Evolutionary conservation across 805 yeast genomes (phyloP).

Genomic region (Yamadazyma endophytica): DNA sequence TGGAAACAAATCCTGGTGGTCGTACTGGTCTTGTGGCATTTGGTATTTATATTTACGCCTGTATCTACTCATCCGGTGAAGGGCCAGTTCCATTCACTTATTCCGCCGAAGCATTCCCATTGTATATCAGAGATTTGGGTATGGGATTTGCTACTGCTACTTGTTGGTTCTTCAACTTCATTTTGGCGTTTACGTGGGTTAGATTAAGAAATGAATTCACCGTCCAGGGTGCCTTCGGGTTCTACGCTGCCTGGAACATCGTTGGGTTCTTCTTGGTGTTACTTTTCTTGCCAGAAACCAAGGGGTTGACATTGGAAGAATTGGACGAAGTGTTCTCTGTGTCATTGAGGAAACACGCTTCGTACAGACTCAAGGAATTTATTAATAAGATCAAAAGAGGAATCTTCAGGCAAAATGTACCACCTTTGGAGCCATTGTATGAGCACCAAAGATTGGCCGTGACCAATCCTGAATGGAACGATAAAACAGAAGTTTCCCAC

Average conservation of each 20-base stretch:
- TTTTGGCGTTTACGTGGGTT: constrained; percentile 78
- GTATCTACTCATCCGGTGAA: constrained; percentile 77
- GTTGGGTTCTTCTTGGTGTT: constrained; percentile 66
- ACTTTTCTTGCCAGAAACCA: constrained; percentile 69
- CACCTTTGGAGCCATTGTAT: constrained; percentile 53
- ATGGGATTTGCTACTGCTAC: constrained; percentile 77
- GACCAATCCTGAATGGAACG: constrained; percentile 59
- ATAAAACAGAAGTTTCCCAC: constrained; percentile 52
- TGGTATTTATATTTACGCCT: constrained; percentile 71
- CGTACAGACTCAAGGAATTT: constrained; percentile 28
- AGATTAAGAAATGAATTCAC: constrained; percentile 60
- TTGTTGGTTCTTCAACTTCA: constrained; percentile 69
- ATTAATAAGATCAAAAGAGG: constrained; percentile 40
- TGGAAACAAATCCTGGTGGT: constrained; percentile 38
- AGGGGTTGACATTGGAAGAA: constrained; percentile 67
- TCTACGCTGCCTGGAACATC: constrained; percentile 82
- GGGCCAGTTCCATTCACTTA: constrained; percentile 91
- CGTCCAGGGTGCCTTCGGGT: constrained; percentile 84
- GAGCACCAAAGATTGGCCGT: constrained; percentile 54
- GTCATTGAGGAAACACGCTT: constrained; percentile 51
- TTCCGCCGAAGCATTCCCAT: constrained; percentile 77
- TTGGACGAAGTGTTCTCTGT: constrained; percentile 69
- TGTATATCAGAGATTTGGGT: constrained; percentile 75
- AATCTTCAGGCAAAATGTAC: constrained; percentile 41
- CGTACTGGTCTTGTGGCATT: constrained; percentile 63